Conservation (phyloP, 768 basidiomycete genomes). For the Chalciporus sphaerocephalus region DNA sequence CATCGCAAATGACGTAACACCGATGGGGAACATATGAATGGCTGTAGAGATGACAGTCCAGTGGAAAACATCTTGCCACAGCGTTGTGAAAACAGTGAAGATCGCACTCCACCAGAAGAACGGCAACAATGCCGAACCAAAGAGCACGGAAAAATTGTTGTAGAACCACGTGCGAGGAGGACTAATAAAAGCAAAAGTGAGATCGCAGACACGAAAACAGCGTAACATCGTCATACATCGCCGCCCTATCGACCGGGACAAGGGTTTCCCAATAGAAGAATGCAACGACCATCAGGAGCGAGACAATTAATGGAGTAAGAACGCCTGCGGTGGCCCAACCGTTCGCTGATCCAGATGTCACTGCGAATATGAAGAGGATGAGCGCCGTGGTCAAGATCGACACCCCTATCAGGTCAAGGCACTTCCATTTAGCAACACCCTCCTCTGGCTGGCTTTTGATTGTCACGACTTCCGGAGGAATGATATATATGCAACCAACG, state of each 20-base stretch:
- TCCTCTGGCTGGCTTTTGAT: background rate
- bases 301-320: conserved; percentile 43
- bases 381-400: conserved; percentile 34
- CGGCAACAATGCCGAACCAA: conserved; percentile 36
- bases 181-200: conserved; percentile 16
- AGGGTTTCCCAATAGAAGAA: conserved; percentile 53
- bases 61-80: conserved; percentile 40
- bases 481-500: conserved; percentile 29
- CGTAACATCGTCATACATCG: conserved; percentile 35
- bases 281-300: conserved; percentile 34
- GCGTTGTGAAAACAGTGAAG: conserved; percentile 32
- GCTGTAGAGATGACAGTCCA: conserved; percentile 40
- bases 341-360: conserved; percentile 43
- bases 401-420: conserved; percentile 39
- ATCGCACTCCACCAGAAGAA: conserved; percentile 41
- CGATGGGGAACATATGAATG: conserved; percentile 43
- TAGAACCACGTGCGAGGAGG: conserved; percentile 43
- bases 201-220: background rate
- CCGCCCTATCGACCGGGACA: conserved; percentile 39
- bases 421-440: conserved; percentile 20
- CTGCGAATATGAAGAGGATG: conserved; percentile 39
- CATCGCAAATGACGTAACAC: conserved; percentile 34
- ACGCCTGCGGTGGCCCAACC: conserved; percentile 48
- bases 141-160: conserved; percentile 39
- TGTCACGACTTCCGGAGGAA: conserved; percentile 26